A percentile compares a stretch with the other conserved stretches of the same genome.
Evolutionary conservation across 805 yeast genomes (phyloP).

Genomic region (Wickerhamiella domercqiae): DNA sequence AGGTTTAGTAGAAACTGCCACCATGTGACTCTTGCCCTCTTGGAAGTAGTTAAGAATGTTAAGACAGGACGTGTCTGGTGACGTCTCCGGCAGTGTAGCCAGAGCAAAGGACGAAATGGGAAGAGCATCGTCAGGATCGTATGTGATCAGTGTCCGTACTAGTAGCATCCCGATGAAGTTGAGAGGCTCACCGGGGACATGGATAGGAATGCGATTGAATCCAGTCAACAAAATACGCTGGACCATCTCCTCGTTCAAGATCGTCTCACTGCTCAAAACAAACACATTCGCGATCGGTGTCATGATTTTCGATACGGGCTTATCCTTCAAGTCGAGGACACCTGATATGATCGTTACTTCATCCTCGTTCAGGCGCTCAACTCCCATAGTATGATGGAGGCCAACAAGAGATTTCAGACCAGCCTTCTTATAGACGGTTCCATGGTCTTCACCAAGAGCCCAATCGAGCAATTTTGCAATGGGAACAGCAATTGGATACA

Average conservation of each 20-base stretch:
- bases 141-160: conserved; percentile 81
- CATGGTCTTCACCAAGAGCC: conserved; percentile 87
- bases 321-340: conserved; percentile 85
- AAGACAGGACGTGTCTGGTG: conserved; percentile 79
- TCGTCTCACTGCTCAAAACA: conserved; percentile 70
- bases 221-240: conserved; percentile 89
- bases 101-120: conserved; percentile 89
- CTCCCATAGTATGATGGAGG: conserved; percentile 87
- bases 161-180: conserved; percentile 91
- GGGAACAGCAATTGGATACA: conserved; percentile 91
- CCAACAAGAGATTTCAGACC: conserved; percentile 91
- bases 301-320: conserved; percentile 75
- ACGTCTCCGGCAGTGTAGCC: conserved; percentile 92
- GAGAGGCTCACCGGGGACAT: conserved; percentile 71
- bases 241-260: conserved; percentile 70
- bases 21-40: conserved; percentile 97
- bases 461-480: conserved; percentile 66
- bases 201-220: conserved; percentile 87
- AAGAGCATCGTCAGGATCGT: conserved; percentile 90
- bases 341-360: conserved; percentile 93
- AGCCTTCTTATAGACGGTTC: conserved; percentile 80
- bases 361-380: conserved; percentile 80
- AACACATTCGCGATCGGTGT: conserved; percentile 85
- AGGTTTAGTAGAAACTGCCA: conserved; percentile 72
- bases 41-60: conserved; percentile 92